Evolutionary conservation across 1,139 yeast species (phyloP).

Genomic region (Geotrichum candidum): DNA sequence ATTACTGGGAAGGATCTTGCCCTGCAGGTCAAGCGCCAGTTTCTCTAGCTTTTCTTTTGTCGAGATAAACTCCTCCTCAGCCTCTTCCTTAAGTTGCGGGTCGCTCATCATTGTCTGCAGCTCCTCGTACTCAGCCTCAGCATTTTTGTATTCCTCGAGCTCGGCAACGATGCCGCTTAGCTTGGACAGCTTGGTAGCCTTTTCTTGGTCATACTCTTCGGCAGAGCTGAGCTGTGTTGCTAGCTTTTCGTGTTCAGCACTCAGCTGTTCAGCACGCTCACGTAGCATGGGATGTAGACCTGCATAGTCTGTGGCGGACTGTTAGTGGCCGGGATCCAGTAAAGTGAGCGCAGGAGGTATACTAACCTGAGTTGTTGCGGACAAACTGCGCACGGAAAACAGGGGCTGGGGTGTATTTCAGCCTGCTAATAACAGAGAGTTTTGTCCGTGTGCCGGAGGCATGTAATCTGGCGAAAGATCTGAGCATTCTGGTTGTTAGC

Average conservation of each 20-base stretch:
- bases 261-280: constrained; percentile 52
- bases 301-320: background rate
- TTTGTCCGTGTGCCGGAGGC: background rate
- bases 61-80: constrained; percentile 41
- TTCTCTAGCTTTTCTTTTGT: constrained; percentile 31
- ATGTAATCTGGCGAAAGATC: background rate
- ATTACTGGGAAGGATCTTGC: constrained; percentile 65
- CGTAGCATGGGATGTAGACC: constrained; percentile 55
- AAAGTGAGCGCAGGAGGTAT: background rate
- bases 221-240: constrained; percentile 44
- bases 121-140: constrained; percentile 33
- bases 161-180: constrained; percentile 50
- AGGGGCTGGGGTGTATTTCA: background rate
- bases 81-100: constrained; percentile 40
- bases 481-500: background rate
- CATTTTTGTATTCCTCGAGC: constrained; percentile 43
- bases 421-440: background rate
- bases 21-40: constrained; percentile 44
- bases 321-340: background rate
- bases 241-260: constrained; percentile 45
- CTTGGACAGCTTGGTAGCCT: constrained; percentile 52
- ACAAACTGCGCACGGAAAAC: background rate
- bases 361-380: constrained; percentile 1
- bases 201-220: constrained; percentile 47
- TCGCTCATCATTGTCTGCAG: constrained; percentile 34